Percentiles rank a stretch among this genome's conserved stretches.
phyloP scores from a whole-genome alignment of 2,329 filamentous ascomycete genomes.

The Hypoxylon sp. region DNA sequence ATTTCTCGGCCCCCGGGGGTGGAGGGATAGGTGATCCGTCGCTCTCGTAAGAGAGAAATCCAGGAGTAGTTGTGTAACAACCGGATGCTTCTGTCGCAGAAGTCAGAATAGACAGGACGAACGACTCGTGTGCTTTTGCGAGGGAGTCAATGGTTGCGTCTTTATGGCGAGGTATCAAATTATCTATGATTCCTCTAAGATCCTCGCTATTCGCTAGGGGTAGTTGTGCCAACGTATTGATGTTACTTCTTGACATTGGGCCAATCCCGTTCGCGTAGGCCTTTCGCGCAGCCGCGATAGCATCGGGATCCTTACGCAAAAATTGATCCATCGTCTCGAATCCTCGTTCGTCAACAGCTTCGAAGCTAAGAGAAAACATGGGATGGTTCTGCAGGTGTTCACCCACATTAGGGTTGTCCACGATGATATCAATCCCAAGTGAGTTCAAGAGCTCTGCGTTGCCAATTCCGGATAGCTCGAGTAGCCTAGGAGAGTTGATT shows the following conservation, averaged over 20 bases:
- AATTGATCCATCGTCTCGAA: conserved; percentile 14
- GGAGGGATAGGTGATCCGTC: not conserved
- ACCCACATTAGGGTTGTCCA: conserved; percentile 26
- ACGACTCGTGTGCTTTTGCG: conserved; percentile 5
- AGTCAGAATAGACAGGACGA: conserved; percentile 17
- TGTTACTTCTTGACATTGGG: not conserved
- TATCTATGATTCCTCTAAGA: not conserved
- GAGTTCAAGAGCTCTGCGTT: conserved; percentile 3
- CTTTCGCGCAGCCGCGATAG: conserved; percentile 10
- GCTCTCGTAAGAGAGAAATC: not conserved
- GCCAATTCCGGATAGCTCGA: conserved; percentile 29
- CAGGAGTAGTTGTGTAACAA: not conserved
- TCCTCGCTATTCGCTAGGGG: not conserved
- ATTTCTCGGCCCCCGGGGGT: not conserved
- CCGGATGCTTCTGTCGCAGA: not conserved
- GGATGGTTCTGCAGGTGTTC: conserved; percentile 30
- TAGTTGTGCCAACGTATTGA: conserved; percentile 13
- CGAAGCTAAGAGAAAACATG: not conserved
- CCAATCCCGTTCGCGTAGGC: conserved; percentile 14
- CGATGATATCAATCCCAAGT: conserved; percentile 17
- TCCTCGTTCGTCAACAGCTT: conserved; percentile 4
- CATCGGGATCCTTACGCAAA: not conserved
- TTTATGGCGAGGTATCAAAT: not conserved
- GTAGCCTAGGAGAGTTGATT: conserved; percentile 19
- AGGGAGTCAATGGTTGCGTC: not conserved